These are phyloP conservation scores for Aspergillus novoparasiticus DNA, from an alignment of 2,329 filamentous ascomycete genomes.

Conservation along the genomic window DNA sequence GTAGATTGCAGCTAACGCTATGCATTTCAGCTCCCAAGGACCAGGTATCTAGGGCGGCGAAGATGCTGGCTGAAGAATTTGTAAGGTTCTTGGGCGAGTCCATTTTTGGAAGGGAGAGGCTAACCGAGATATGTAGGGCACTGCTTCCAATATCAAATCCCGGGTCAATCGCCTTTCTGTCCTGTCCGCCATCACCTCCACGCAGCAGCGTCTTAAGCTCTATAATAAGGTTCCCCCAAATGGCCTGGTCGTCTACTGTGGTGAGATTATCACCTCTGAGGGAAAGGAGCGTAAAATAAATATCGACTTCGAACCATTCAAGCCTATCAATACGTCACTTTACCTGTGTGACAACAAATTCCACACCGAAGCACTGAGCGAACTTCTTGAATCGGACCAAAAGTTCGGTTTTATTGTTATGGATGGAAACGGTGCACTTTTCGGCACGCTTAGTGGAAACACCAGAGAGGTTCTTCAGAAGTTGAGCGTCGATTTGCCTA, in stretches of 20 bases:
- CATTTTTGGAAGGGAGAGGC: not conserved
- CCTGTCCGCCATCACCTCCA: constrained; percentile 96
- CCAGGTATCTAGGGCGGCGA: constrained; percentile 91
- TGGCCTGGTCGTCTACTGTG: constrained; percentile 96
- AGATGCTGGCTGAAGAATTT: constrained; percentile 99
- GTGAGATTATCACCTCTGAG: constrained; percentile 99
- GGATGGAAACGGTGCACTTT: constrained; percentile 98
- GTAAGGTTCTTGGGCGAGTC: constrained; percentile 55
- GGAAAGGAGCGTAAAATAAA: constrained; percentile 99
- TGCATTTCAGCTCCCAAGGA: constrained; percentile 80
- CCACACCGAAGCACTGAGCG: constrained; percentile 94
- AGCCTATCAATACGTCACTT: constrained; percentile 98
- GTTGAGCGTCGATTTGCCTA: constrained; percentile 96
- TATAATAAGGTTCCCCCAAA: constrained; percentile 99
- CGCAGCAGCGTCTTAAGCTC: constrained; percentile 97
- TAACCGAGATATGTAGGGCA: constrained; percentile 64
- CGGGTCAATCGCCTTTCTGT: constrained; percentile 98
- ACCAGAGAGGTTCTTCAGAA: constrained; percentile 97
- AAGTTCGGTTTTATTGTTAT: constrained; percentile 99
- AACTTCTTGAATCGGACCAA: constrained; percentile 97
- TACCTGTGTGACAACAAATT: constrained; percentile 99
- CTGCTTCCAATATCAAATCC: constrained; percentile 99
- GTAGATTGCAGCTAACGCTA: constrained; percentile 21
- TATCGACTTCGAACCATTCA: constrained; percentile 99
- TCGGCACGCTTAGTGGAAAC: constrained; percentile 95